Percentiles rank a stretch among this genome's conserved stretches.
Evolutionary conservation across 306 rosid genomes (phyloP).

Genomic region (Macrotyloma uniflorum): DNA sequence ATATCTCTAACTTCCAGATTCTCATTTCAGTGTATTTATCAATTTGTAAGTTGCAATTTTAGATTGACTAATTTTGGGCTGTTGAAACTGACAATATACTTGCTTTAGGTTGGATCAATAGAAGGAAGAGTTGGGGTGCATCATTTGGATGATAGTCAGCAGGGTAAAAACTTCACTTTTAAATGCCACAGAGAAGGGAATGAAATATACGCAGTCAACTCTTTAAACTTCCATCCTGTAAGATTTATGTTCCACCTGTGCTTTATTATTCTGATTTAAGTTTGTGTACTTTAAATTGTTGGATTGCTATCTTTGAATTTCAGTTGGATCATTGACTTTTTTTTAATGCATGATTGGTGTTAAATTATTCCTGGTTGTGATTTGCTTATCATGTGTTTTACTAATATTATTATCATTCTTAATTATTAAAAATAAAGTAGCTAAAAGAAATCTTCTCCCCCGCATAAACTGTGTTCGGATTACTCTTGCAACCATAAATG

Average conservation of each 20-base stretch:
- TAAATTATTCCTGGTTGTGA: slow-evolving; percentile 4
- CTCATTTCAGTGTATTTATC: slow-evolving; percentile 5
- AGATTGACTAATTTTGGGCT: slow-evolving; percentile 29
- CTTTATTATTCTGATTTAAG: slow-evolving; percentile 20
- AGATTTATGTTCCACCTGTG: slow-evolving; percentile 40
- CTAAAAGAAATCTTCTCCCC: background rate
- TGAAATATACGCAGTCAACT: slow-evolving; percentile 89
- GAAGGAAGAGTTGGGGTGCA: slow-evolving; percentile 99
- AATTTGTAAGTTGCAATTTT: slow-evolving; percentile 18
- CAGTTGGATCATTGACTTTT: background rate
- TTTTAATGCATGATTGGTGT: slow-evolving; percentile 1
- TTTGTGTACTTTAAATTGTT: background rate
- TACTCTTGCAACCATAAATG: background rate
- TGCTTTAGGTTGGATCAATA: slow-evolving; percentile 80
- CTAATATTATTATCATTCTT: background rate
- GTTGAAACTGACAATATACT: slow-evolving; percentile 40
- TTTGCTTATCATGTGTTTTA: background rate
- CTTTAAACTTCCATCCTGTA: slow-evolving; percentile 96
- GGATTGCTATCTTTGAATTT: slow-evolving; percentile 12
- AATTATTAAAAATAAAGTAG: background rate
- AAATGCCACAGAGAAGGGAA: slow-evolving; percentile 92
- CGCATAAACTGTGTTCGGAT: background rate
- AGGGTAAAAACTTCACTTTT: slow-evolving; percentile 87
- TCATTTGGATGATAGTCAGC: slow-evolving; percentile 81
- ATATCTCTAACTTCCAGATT: slow-evolving; percentile 1